Base-by-base conservation (phyloP, 805 yeast genomes). In the Candida khao-thaluensis region DNA sequence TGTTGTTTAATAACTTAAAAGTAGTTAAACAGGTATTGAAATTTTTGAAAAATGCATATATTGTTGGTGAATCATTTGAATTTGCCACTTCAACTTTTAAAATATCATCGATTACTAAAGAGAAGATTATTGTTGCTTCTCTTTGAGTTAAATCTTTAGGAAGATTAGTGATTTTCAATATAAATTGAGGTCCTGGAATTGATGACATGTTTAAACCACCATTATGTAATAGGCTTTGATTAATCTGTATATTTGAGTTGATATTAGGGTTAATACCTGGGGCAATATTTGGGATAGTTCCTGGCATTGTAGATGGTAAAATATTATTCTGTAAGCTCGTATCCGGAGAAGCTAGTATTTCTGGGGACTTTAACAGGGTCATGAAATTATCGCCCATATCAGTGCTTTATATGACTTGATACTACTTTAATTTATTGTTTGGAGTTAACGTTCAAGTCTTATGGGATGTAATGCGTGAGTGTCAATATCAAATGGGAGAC, bases 41-140 rank as follows among this genome's bases (percentile, higher is more conserved):
- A 47, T 53, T 64, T 38, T 58, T 60, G 56, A 69, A 70, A 39
- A 48, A 54, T 18, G 69, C 74, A 35, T 51, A 54, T 35, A 67
- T 53, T 38, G 37, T 34, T 41, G 46, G 36, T 40, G 14, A 5
- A 43, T 41, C 29, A 27, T 40, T 38, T 39, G 44, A 47, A 22
- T 35, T 38, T 38, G 45, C 49, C 26, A 78, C 48, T 39, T 77
- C 83, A 28, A 79, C 62, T 41, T 62, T 69, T 24, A 72, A 47
- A 33, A 81, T 53, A 44, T 69, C 82, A 49, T 82, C 87, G 45
- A 69, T 62, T n/a, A 86, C 85, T 39, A 85, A 62, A 5, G 91
- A 74, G 55, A 85, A 85, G 6, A 85, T 71, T 11, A 82, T 67
- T 35, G 74, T 68, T 2, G 85, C 81, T 57, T 85, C 95, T 56